Conservation (phyloP, 2,329 filamentous ascomycete genomes). For the Phialophora macrospora region DNA sequence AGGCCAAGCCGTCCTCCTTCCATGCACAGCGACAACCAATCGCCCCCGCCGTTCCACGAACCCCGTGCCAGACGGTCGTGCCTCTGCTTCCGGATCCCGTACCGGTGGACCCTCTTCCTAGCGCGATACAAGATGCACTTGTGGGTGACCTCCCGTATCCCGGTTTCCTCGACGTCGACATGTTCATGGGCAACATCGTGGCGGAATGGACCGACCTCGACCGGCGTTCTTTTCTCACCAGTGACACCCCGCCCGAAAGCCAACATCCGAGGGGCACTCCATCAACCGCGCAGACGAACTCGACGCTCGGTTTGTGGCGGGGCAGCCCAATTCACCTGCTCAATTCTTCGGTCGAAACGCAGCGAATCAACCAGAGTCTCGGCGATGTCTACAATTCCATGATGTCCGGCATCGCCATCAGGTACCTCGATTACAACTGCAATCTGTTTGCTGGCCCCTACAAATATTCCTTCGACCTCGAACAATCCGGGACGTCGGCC, state of each 20-base stretch:
- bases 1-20: not conserved
- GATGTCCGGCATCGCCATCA: constrained; percentile 30
- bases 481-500: not conserved
- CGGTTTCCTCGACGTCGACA: constrained; percentile 18
- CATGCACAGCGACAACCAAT: constrained; percentile 10
- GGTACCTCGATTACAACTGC: constrained; percentile 29
- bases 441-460: constrained; percentile 31
- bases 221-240: not conserved
- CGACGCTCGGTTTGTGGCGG: constrained; percentile 18
- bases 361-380: constrained; percentile 25
- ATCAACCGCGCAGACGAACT: not conserved
- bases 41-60: constrained; percentile 8
- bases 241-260: not conserved
- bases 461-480: constrained; percentile 26
- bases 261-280: not conserved
- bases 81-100: constrained; percentile 4
- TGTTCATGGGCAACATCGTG: constrained; percentile 27
- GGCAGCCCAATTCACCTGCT: constrained; percentile 29
- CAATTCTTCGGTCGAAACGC: constrained; percentile 27
- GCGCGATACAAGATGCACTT: constrained; percentile 5
- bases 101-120: not conserved
- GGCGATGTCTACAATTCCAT: constrained; percentile 29
- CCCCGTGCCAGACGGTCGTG: not conserved
- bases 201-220: constrained; percentile 23
- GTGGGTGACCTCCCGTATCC: constrained; percentile 7